Evolutionary conservation across 2,329 filamentous ascomycete species (phyloP).

Genomic region (Ilyonectria sp.): DNA sequence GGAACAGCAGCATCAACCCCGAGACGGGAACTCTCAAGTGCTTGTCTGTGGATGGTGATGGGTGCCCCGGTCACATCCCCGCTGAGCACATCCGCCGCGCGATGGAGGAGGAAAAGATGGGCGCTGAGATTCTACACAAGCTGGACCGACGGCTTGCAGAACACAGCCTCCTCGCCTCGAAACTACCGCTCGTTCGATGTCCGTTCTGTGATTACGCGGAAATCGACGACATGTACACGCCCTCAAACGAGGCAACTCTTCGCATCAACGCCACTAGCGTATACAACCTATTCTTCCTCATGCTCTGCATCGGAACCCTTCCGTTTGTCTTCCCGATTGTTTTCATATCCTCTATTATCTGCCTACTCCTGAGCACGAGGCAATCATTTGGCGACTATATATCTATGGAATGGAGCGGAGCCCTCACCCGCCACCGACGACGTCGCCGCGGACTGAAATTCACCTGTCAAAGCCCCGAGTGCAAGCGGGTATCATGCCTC

Average conservation of each 20-base stretch:
- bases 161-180: conserved; percentile 81
- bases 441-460: conserved; percentile 83
- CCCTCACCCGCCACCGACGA: conserved; percentile 78
- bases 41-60: conserved; percentile 79
- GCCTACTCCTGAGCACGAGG: conserved; percentile 60
- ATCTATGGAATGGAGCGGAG: conserved; percentile 66
- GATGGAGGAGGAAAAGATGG: conserved; percentile 78
- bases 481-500: conserved; percentile 82
- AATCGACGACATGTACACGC: conserved; percentile 82
- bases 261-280: conserved; percentile 69
- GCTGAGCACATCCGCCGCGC: conserved; percentile 80
- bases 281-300: conserved; percentile 64
- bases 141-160: conserved; percentile 86
- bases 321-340: conserved; percentile 70
- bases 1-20: conserved; percentile 84
- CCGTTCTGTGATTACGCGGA: conserved; percentile 95
- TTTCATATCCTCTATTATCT: conserved; percentile 62
- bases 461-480: conserved; percentile 79
- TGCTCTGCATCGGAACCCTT: conserved; percentile 68
- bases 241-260: conserved; percentile 67
- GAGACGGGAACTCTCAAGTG: conserved; percentile 84
- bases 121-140: conserved; percentile 79
- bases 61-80: conserved; percentile 83
- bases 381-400: conserved; percentile 60
- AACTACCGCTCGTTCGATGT: conserved; percentile 84